Conservation (phyloP, 2,329 filamentous ascomycete species). For the Bipolaris bicolor region DNA sequence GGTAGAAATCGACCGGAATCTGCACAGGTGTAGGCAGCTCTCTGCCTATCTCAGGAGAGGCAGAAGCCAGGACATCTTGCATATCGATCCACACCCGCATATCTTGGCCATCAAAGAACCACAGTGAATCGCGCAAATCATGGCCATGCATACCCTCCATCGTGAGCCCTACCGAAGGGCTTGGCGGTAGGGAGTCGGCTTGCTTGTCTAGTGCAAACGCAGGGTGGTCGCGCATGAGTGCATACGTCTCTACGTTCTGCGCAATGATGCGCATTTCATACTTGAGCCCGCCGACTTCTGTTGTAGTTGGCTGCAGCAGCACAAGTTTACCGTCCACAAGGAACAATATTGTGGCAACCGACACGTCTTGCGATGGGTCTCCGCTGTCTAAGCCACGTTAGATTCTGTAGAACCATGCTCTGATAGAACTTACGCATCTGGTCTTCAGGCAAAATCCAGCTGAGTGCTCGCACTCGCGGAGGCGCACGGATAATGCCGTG, state of each 20-base stretch:
- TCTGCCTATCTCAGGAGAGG: slow-evolving; percentile 67
- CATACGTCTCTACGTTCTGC: slow-evolving; percentile 95
- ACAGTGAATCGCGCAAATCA: slow-evolving; percentile 82
- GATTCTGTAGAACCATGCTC: neutral
- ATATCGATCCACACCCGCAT: slow-evolving; percentile 90
- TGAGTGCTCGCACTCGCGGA: slow-evolving; percentile 87
- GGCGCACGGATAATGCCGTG: slow-evolving; percentile 95
- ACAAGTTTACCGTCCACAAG: slow-evolving; percentile 98
- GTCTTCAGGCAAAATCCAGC: slow-evolving; percentile 92
- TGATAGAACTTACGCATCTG: slow-evolving; percentile 68
- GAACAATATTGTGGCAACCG: slow-evolving; percentile 90
- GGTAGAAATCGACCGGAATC: slow-evolving; percentile 92
- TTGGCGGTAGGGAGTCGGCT: slow-evolving; percentile 57
- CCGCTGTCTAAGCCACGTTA: slow-evolving; percentile 66
- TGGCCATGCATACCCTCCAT: slow-evolving; percentile 57
- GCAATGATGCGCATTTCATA: slow-evolving; percentile 98
- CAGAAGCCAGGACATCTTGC: slow-evolving; percentile 77
- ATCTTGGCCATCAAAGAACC: slow-evolving; percentile 89
- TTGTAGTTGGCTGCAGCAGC: slow-evolving; percentile 83
- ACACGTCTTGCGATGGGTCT: slow-evolving; percentile 94
- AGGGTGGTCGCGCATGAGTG: slow-evolving; percentile 86
- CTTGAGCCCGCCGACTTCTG: slow-evolving; percentile 82
- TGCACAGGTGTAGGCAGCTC: slow-evolving; percentile 77
- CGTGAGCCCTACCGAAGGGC: slow-evolving; percentile 55
- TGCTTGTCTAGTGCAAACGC: slow-evolving; percentile 54